Conservation (phyloP, 176 grass and related monocot genomes). For the Juncus inflexus region DNA sequence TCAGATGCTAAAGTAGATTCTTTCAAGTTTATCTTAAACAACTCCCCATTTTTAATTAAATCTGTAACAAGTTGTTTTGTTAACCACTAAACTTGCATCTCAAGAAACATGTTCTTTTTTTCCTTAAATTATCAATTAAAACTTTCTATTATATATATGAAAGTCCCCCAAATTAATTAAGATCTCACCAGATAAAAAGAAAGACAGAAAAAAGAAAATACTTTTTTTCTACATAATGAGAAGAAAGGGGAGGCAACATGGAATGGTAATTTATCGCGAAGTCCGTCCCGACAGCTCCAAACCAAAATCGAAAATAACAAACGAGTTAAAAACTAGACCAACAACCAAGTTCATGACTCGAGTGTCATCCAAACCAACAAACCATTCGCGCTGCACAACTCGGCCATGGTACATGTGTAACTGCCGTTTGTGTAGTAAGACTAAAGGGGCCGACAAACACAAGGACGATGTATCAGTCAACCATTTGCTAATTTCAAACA, state of each 20-base stretch:
- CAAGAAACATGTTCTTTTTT: no score
- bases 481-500: constrained; percentile 9
- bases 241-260: constrained; percentile 24
- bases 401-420: background rate
- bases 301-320: constrained; percentile 8
- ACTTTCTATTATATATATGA: no score
- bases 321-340: constrained; percentile 11
- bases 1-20: no score
- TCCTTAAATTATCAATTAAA: no score
- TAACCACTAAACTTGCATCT: no score
- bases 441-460: constrained; percentile 17
- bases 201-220: no score
- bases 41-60: no score
- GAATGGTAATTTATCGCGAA: constrained; percentile 8
- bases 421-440: constrained; percentile 6
- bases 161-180: no score
- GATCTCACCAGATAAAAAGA: no score
- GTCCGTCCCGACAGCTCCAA: background rate
- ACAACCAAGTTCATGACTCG: constrained; percentile 19
- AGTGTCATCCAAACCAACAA: constrained; percentile 17
- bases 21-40: no score
- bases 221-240: constrained; percentile 1
- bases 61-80: no score
- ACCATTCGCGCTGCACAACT: constrained; percentile 12
- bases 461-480: constrained; percentile 4